A percentile compares a stretch with the other conserved stretches of the same genome.
These are phyloP conservation scores for Polysphondylium violaceum DNA, from an alignment of 78 protist genomes.

Conservation along the genomic window DNA sequence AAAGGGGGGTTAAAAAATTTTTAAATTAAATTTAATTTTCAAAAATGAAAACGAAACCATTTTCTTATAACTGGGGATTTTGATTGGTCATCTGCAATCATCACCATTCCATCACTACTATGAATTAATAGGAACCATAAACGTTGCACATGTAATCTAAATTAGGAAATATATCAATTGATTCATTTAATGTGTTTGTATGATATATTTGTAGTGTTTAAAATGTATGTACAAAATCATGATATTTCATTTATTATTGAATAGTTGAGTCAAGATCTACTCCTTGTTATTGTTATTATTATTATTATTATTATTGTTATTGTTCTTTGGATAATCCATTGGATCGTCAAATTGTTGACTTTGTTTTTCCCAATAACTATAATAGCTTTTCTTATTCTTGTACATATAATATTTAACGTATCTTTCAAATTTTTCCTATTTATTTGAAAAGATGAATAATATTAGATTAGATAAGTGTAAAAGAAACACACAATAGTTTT, in stretches of 20 bases:
- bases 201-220: neutral
- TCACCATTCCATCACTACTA: too few relatives aligned
- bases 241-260: neutral
- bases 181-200: too few relatives aligned
- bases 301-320: neutral
- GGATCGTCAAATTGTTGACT: neutral
- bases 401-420: constrained; percentile 13
- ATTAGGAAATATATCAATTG: neutral
- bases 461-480: too few relatives aligned
- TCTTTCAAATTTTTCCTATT: constrained; percentile 20
- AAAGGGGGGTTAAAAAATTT: too few relatives aligned
- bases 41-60: too few relatives aligned
- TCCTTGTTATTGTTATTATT: neutral
- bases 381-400: neutral
- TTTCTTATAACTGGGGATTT: too few relatives aligned
- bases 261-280: neutral
- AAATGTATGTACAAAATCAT: neutral
- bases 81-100: too few relatives aligned
- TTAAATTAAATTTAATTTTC: too few relatives aligned
- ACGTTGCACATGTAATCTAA: too few relatives aligned
- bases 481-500: too few relatives aligned
- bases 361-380: constrained; percentile 6
- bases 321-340: neutral
- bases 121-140: too few relatives aligned
- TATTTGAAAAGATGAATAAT: neutral